Evolutionary conservation across 176 grass and related monocot genomes (phyloP).

Genomic region (Triticum aestivum): DNA sequence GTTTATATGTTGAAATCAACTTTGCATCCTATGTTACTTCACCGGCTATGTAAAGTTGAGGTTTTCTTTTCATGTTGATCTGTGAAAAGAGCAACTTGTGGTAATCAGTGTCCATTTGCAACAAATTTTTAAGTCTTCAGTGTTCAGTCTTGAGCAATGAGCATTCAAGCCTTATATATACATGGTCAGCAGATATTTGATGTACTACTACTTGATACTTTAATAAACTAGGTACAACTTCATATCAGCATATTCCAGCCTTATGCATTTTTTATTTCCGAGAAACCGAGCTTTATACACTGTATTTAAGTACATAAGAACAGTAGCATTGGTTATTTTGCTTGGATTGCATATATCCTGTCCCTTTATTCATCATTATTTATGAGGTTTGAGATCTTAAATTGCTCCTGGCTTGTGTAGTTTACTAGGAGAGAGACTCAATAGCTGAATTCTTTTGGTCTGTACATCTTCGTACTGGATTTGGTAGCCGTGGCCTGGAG

Average conservation of each 20-base stretch:
- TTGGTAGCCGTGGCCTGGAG: not conserved
- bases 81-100: too few relatives aligned
- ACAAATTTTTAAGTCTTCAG: not conserved
- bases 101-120: not conserved
- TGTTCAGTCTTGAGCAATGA: not conserved
- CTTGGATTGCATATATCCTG: not conserved
- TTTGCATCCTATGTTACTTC: not conserved
- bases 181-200: not conserved
- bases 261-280: not conserved
- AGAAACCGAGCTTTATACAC: not conserved
- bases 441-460: conserved; percentile 41
- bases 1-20: not conserved
- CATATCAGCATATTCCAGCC: not conserved
- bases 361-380: not conserved
- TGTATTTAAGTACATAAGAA: not conserved
- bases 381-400: not conserved
- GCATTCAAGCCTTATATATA: not conserved
- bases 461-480: conserved; percentile 31
- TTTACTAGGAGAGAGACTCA: conserved; percentile 17
- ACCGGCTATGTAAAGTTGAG: not conserved
- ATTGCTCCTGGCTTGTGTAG: conserved; percentile 10
- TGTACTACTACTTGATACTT: not conserved
- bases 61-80: too few relatives aligned
- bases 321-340: not conserved
- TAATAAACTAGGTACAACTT: not conserved